Evolutionary conservation across 345 rosid genomes (phyloP), one percentile per base, ranked within the genome.

Genomic region (Salix caprea): DNA sequence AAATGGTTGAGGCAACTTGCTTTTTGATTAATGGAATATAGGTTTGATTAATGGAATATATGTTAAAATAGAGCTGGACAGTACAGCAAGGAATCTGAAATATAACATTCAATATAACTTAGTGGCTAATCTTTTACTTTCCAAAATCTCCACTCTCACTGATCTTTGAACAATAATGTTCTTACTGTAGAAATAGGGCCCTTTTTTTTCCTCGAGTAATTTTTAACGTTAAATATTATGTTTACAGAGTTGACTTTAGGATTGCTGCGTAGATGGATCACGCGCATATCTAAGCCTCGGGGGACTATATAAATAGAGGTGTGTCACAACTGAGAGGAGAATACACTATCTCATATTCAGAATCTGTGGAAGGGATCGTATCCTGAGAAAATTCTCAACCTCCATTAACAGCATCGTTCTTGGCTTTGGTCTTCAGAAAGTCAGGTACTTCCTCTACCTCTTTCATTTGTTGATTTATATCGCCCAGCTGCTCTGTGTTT

Each of bases 341-440:
- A 36, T 34, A 34, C 19, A 66, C 69, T 18, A 34, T 62, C 40
- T 36, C 23, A 66, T 66, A 66, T 36, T 30, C 40, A 36, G 69
- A 36, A 58, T 58, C 64, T 58, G 28, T 66, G 7, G 13, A 37
- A 37, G 23, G 69, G 69, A 34, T 66, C 69, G 15, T 15, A 18
- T 66, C 46, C 37, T 34, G 40, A 37, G 69, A 37, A 15, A 66
- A 30, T 5, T 19, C 37, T 21, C 69, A 19, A 66, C 40, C 36
- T 36, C 36, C 69, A 12, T 36, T 66, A 11, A 36, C 13, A 66
- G 1, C 28, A n/a, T 23, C 64, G 23, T 58, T 58, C 64, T 23
- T 23, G 64, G 64, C 28, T 58, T 58, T 58, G 64, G 64, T 74
- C 61, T 64, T 74, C 77, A 32, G n/a, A 18, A 42, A 74, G 30